A percentile compares a stretch with the other conserved stretches of the same genome.
These are phyloP conservation scores for Carex pumila DNA, from an alignment of 176 grass and related monocot species.

Conservation along the genomic window DNA sequence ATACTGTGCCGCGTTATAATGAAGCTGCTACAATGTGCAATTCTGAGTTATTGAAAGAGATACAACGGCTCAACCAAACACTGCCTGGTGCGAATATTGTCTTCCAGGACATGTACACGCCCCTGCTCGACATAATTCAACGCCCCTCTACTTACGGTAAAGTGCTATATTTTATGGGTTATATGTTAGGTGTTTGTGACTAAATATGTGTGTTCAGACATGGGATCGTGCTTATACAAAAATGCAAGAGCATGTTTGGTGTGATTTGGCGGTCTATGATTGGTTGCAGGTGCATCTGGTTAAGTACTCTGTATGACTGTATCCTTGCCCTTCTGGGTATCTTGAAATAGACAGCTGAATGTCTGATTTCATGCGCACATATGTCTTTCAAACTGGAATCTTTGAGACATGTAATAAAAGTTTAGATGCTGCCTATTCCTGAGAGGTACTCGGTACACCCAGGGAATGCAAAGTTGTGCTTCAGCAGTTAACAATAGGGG, in stretches of 20 bases:
- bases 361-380: no score
- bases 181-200: not conserved
- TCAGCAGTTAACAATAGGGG: no score
- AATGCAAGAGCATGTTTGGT: not conserved
- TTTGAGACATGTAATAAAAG: not conserved
- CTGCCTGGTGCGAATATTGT: conserved; percentile 39
- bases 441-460: not conserved
- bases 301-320: no score
- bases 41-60: conserved; percentile 50
- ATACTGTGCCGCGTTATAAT: conserved; percentile 61
- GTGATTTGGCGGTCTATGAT: no score
- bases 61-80: conserved; percentile 49
- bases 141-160: conserved; percentile 55
- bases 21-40: conserved; percentile 54
- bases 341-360: no score
- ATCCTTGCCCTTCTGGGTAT: no score
- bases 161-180: not conserved
- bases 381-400: not conserved
- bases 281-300: no score
- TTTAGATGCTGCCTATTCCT: not conserved
- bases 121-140: conserved; percentile 61
- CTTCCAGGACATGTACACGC: conserved; percentile 59
- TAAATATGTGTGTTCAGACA: not conserved
- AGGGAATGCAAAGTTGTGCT: no score
- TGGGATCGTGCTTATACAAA: not conserved